These are phyloP conservation scores for Lichtheimia hyalospora DNA, from an alignment of 371 early-diverging fungal genomes.

Conservation along the genomic window DNA sequence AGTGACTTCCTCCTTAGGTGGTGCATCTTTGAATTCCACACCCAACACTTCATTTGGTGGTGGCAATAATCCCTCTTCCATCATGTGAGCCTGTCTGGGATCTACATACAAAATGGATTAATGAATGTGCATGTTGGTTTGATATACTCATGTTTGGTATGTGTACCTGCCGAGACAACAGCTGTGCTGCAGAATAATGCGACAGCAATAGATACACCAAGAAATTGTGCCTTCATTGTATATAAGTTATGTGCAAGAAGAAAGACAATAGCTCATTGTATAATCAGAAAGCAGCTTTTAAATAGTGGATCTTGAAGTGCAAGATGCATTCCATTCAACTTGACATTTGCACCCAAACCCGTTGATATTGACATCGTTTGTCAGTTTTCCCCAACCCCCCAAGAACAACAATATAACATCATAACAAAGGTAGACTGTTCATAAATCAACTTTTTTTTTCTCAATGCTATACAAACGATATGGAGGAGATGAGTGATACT, in stretches of 20 bases:
- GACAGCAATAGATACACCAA: background rate
- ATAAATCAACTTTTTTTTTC: background rate
- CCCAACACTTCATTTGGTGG: background rate
- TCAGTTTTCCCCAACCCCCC: background rate
- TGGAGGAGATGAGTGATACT: background rate
- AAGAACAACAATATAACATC: background rate
- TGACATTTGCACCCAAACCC: background rate
- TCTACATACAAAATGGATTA: background rate
- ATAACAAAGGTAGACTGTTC: background rate
- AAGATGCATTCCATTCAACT: background rate
- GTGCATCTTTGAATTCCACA: background rate
- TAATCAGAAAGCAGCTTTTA: background rate
- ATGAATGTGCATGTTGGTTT: background rate
- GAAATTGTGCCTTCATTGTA: background rate
- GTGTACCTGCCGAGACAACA: background rate
- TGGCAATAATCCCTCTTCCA: background rate
- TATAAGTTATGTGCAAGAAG: background rate
- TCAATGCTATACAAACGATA: background rate
- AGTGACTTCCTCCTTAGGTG: background rate
- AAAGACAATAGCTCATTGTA: background rate
- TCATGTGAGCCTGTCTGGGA: background rate
- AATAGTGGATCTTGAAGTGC: background rate
- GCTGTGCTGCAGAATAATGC: background rate
- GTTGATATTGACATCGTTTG: background rate
- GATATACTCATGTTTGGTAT: background rate